These are phyloP conservation scores for Cicer yamashitae DNA, from an alignment of 306 rosid genomes.

Conservation along the genomic window DNA sequence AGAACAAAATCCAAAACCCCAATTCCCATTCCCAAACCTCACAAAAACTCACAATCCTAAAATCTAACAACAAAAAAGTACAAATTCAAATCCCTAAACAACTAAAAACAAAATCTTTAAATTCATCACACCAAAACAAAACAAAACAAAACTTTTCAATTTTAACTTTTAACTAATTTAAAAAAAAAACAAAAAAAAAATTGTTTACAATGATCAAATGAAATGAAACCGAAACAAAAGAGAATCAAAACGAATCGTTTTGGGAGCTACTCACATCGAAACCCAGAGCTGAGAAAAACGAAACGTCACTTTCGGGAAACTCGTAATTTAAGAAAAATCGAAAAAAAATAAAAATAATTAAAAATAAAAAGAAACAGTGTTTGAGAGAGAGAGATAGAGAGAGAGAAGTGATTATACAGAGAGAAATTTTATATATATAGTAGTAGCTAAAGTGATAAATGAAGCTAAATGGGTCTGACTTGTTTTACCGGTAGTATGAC, in stretches of 20 bases:
- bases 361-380: conserved; percentile 31
- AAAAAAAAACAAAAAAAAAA: not conserved
- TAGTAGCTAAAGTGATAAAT: not conserved
- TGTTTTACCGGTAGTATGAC: not conserved
- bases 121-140: conserved; percentile 24
- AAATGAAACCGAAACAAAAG: not conserved
- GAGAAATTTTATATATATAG: not conserved
- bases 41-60: conserved; percentile 33
- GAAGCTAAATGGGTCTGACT: not conserved
- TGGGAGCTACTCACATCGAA: conserved; percentile 61
- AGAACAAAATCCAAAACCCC: conserved; percentile 19
- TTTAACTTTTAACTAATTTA: too few relatives aligned
- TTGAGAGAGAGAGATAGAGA: not conserved
- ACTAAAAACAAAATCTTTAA: conserved; percentile 28
- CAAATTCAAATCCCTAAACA: conserved; percentile 17
- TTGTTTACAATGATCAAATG: conserved; percentile 55
- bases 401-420: conserved; percentile 12
- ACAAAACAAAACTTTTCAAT: not conserved
- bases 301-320: conserved; percentile 37
- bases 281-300: conserved; percentile 49
- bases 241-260: conserved; percentile 25
- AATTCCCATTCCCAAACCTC: conserved; percentile 7
- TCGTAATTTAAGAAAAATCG: not conserved
- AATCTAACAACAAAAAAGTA: not conserved
- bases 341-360: not conserved